phyloP scores from a whole-genome alignment of 345 rosid genomes.

The Eucalyptus pauciflora region DNA sequence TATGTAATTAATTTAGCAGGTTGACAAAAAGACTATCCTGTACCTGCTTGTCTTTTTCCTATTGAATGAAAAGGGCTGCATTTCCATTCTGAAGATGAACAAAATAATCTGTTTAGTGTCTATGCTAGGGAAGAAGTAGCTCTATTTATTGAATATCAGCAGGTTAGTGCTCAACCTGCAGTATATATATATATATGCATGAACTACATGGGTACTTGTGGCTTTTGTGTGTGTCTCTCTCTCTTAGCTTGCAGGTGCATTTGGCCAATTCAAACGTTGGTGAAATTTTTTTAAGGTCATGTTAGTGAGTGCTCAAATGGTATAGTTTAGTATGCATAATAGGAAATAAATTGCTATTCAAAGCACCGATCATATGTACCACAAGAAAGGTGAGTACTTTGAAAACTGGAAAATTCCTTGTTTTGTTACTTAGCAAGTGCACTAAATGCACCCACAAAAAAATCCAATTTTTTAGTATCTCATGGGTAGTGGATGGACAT shows the following conservation, averaged over 20 bases:
- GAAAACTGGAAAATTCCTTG: neutral
- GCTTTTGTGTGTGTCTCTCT: neutral
- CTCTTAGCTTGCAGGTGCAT: neutral
- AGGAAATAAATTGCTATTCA: neutral
- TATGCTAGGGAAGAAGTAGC: neutral
- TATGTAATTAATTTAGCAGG: neutral
- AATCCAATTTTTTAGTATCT: neutral
- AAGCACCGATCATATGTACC: neutral
- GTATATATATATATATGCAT: neutral
- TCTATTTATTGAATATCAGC: neutral
- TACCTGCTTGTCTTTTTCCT: neutral
- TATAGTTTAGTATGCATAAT: neutral
- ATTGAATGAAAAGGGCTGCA: neutral
- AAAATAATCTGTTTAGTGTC: neutral
- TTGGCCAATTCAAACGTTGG: neutral
- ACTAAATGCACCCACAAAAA: neutral
- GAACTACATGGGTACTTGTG: neutral
- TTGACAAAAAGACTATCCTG: neutral
- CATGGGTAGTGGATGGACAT: neutral
- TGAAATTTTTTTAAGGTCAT: neutral
- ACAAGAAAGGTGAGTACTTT: neutral
- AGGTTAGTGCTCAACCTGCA: neutral
- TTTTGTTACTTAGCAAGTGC: neutral
- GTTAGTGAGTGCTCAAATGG: neutral
- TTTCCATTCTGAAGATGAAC: neutral